These are phyloP conservation scores for Cryphonectria radicalis DNA, from an alignment of 2,329 filamentous ascomycete species.

Conservation along the genomic window DNA sequence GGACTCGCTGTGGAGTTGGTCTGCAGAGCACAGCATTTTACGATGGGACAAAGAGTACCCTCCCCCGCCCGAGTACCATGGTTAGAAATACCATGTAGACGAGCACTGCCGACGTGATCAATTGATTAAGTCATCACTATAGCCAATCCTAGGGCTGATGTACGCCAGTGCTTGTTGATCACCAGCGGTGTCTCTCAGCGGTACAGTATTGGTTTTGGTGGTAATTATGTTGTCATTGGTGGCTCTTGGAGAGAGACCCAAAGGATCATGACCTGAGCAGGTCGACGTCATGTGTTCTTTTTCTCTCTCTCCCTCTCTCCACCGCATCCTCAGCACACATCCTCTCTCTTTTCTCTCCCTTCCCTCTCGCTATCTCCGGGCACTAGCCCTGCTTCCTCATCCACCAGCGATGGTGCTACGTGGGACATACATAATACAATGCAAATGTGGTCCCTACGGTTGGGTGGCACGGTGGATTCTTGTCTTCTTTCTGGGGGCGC, in stretches of 20 bases:
- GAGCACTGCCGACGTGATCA: background rate
- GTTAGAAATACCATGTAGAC: background rate
- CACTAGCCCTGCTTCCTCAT: background rate
- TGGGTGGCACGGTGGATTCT: background rate
- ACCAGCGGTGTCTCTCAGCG: background rate
- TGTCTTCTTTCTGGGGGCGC: background rate
- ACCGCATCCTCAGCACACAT: background rate
- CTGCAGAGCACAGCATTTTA: background rate
- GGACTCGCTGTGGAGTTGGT: background rate
- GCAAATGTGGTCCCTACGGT: background rate
- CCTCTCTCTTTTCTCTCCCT: too few species aligned
- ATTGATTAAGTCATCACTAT: background rate
- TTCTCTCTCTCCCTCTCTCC: background rate
- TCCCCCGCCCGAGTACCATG: background rate
- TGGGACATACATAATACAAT: background rate
- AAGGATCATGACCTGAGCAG: background rate
- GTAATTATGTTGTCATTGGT: background rate
- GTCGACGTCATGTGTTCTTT: background rate
- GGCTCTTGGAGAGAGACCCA: background rate
- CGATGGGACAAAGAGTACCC: background rate
- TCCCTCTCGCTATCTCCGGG: too few species aligned
- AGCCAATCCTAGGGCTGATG: background rate
- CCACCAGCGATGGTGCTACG: background rate
- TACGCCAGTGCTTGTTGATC: background rate
- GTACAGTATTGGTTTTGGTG: background rate